Conservation (phyloP, 306 rosid genomes). For the Albizia julibrissin region DNA sequence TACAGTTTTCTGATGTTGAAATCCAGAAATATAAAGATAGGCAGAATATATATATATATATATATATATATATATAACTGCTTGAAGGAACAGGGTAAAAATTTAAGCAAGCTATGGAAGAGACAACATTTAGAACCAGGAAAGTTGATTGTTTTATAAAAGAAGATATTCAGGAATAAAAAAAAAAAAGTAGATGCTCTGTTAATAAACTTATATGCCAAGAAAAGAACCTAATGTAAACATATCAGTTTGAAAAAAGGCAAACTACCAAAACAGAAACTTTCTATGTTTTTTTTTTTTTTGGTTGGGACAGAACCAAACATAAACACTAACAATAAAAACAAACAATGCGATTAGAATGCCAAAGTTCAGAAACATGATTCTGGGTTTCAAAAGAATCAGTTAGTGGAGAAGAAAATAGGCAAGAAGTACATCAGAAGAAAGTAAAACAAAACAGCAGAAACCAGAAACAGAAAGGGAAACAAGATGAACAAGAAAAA, state of each 20-base stretch:
- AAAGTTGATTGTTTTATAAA: constrained; percentile 29
- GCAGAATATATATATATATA: constrained; percentile 32
- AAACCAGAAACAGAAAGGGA: not conserved
- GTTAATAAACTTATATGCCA: constrained; percentile 16
- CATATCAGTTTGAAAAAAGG: constrained; percentile 18
- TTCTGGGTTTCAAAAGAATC: constrained; percentile 30
- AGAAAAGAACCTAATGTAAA: constrained; percentile 35
- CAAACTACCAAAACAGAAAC: constrained; percentile 9
- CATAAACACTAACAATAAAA: not conserved
- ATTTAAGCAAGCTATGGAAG: constrained; percentile 3
- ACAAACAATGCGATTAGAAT: constrained; percentile 22
- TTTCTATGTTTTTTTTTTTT: not conserved
- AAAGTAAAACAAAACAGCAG: constrained; percentile 23
- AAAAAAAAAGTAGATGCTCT: constrained; percentile 2
- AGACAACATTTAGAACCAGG: constrained; percentile 31
- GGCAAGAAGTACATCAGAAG: constrained; percentile 34
- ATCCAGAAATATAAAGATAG: constrained; percentile 35
- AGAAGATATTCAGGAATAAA: constrained; percentile 17
- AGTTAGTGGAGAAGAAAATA: constrained; percentile 29
- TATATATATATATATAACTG: not conserved
- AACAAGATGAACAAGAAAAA: not conserved
- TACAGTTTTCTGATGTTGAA: constrained; percentile 32
- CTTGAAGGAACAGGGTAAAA: constrained; percentile 26
- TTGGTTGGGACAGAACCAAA: not conserved
- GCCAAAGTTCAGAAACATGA: constrained; percentile 18